Evolutionary conservation across 495 filamentous ascomycete species (phyloP), one percentile per base, ranked within the genome.

Genomic region (Haplographium delicatum): DNA sequence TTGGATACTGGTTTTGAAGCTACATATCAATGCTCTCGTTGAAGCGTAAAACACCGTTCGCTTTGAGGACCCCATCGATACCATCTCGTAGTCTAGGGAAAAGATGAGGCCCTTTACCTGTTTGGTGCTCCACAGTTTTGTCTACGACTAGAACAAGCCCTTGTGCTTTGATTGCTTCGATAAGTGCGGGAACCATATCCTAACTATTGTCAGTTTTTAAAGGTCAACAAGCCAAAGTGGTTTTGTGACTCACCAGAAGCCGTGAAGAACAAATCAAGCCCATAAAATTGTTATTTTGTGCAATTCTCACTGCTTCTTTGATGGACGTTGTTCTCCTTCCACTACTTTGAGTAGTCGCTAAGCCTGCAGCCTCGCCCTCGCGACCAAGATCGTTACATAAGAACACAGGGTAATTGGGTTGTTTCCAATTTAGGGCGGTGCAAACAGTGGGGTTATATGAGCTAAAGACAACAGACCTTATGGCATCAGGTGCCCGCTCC

Each of bases 221-320:
- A 20, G 22, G 34, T 31, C 13, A 9, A 44, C 19, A 47, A 34
- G 22, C 19, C 41, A 38, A 45, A 33, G 31, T 44, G 51, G 45
- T 19, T 42, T 10, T 31, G 39, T 16, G 20, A 76, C 83, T 62
- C 74, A 94, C 91, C 74, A 98, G 64, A 51, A 97, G 71, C 58
- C 83, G 77, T 19, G 88, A 90, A 54, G 82, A 85, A 66, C 90
- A 96, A 49, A 97, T 86, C 63, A 98, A 63, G 15, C 93, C 93
- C 93, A 98, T 97, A 51, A 98, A 89, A 62, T 98, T 98, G 67
- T 97, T 98, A 56, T 82, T 87, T 64, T 91, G 86, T 28, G 94
- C 91, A 63, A 93, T 90, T 51, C 90, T 77, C 15, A 96, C 94
- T 18, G 88, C 88, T 62, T 97, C 91, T 68, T 97, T 97, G 49